A percentile compares a stretch with the other conserved stretches of the same genome.
These are phyloP conservation scores for Pyrenophora teres DNA, from an alignment of 2,329 filamentous ascomycete species.

Conservation along the genomic window DNA sequence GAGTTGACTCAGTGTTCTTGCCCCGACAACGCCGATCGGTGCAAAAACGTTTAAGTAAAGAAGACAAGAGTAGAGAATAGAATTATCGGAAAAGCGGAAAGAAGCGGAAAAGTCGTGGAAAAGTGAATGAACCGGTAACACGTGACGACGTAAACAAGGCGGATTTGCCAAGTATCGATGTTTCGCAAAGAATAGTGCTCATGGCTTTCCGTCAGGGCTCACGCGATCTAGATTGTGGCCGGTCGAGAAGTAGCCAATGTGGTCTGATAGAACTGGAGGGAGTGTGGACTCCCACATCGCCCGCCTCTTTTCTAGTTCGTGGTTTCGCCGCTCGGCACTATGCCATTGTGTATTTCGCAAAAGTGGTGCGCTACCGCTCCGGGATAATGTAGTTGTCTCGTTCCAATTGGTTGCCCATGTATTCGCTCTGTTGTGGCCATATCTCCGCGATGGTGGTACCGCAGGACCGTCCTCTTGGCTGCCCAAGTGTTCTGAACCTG, in stretches of 20 bases:
- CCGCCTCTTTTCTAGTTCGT: constrained; percentile 19
- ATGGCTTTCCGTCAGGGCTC: neutral
- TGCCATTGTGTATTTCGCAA: constrained; percentile 9
- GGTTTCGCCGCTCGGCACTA: constrained; percentile 7
- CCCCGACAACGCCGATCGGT: constrained; percentile 1
- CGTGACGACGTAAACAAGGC: too few species aligned
- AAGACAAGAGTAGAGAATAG: neutral
- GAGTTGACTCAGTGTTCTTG: too few species aligned
- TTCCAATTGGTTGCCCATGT: constrained; percentile 14
- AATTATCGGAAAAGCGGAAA: neutral
- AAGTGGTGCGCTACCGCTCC: constrained; percentile 9
- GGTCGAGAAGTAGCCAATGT: constrained; percentile 13
- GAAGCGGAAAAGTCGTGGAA: neutral
- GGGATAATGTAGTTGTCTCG: constrained; percentile 2
- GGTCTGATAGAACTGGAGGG: constrained; percentile 14
- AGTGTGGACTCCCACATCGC: constrained; percentile 28
- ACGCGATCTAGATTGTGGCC: constrained; percentile 7
- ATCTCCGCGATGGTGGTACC: constrained; percentile 3
- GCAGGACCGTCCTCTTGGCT: constrained; percentile 13
- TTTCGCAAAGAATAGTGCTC: neutral
- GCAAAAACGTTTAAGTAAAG: neutral
- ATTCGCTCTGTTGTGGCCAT: constrained; percentile 9
- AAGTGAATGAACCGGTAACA: too few species aligned
- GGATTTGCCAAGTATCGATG: neutral
- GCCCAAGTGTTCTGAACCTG: constrained; percentile 20